Evolutionary conservation across 805 yeast species (phyloP), one percentile per base, ranked within the genome.

Genomic region (Yamadazyma phyllophila): DNA sequence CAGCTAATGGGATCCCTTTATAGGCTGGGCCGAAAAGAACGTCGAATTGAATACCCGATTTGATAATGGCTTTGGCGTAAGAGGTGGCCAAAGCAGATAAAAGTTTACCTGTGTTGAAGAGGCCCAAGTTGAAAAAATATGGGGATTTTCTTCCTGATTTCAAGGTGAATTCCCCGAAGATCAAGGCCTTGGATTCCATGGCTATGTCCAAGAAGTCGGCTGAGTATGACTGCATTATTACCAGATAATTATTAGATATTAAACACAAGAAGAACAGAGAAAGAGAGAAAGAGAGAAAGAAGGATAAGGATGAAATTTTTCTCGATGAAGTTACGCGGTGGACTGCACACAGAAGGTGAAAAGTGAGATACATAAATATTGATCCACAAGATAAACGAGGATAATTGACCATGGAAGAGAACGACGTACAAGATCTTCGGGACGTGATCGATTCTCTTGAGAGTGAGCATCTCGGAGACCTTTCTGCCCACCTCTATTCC

Each of bases 21-120:
- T 92, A 92, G 26, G 99, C 99, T 9, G 99, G 99, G 7, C 99
- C 99, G 61, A 92, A 92, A 45, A 92, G 71, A 36, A 94, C 82
- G 59, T 92, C 98, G 57, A 92, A 91, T 62, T 90, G 84, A 41
- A 92, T 60, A 5, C 85, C 92, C 0, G 92, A 78, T 39, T 78
- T 82, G 55, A 91, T 82, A 54, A 92, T 92, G 26, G 96, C 86
- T 47, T 80, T 77, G 26, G 99, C 98, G 61, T 91, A 94, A 6
- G 96, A 85, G 5, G 84, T 78, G 15, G 96, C 97, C 56, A 92
- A 73, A 34, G 82, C 80, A n/a, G 88, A 80, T 49, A 92, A 74
- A 47, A 85, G 76, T 53, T 78, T 78, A 32, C 96, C 97, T 7
- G 89, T 81, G 67, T 79, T 79, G 78, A 92, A 89, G 46, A 84